Evolutionary conservation across 495 filamentous ascomycete species (phyloP).

Genomic region (Daldinia vernicosa): DNA sequence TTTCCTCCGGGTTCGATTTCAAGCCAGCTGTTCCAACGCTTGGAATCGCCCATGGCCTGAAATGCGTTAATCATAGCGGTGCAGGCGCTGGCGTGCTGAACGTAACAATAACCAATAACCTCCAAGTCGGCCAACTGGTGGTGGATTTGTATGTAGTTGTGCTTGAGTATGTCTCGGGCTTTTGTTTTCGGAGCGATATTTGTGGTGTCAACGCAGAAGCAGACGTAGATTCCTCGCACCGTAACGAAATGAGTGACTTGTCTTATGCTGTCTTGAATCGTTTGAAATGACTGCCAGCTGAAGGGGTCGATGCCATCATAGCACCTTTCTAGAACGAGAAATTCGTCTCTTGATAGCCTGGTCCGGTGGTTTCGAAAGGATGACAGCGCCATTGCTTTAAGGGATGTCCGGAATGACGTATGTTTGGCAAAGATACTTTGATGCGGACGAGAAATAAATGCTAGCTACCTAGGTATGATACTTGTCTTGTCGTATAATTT

Average conservation of each 20-base stretch:
- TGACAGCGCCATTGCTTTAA: background rate
- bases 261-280: background rate
- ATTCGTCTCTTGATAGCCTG: background rate
- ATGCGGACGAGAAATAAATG: background rate
- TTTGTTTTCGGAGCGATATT: background rate
- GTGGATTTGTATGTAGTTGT: background rate
- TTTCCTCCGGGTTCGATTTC: background rate
- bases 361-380: background rate
- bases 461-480: background rate
- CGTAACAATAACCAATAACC: conserved; percentile 1
- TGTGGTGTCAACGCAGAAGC: background rate
- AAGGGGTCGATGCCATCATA: no score
- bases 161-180: conserved; percentile 6
- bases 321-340: no score
- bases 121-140: background rate
- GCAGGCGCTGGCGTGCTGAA: background rate
- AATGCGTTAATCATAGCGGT: background rate
- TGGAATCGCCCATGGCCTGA: background rate
- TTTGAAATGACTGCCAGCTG: background rate
- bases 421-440: background rate
- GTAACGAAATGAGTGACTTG: background rate
- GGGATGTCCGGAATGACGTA: background rate
- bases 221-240: background rate
- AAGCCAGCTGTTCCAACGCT: background rate
- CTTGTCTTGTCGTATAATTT: background rate